Percentiles rank a stretch among this genome's conserved stretches.
These are phyloP conservation scores for Fusarium globosum DNA, from an alignment of 2,329 filamentous ascomycete genomes.

Conservation along the genomic window DNA sequence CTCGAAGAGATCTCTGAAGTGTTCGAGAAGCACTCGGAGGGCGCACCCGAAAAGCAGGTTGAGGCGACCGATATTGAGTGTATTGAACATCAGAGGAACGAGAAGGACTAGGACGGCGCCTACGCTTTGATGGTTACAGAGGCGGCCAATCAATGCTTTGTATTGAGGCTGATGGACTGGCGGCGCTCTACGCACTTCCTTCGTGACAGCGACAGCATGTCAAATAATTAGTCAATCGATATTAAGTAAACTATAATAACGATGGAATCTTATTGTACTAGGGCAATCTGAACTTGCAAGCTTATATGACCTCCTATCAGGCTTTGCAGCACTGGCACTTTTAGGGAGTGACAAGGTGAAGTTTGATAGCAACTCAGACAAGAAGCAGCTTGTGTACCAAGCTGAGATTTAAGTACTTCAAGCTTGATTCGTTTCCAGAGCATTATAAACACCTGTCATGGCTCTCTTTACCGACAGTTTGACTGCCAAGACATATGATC, in stretches of 20 bases:
- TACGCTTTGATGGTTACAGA: fast-evolving
- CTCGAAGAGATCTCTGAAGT: background rate
- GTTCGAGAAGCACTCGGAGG: background rate
- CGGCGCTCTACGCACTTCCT: fast-evolving
- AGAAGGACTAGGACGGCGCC: no score
- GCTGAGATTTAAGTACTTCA: background rate
- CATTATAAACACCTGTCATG: fast-evolving
- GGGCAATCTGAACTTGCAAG: fast-evolving
- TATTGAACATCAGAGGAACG: background rate
- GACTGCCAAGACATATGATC: background rate
- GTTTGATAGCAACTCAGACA: no score
- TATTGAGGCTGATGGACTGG: fast-evolving
- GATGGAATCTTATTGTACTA: background rate
- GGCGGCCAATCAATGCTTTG: fast-evolving
- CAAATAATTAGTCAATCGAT: no score
- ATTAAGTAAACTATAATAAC: no score
- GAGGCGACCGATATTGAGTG: background rate
- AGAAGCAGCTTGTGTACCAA: no score
- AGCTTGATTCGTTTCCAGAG: fast-evolving
- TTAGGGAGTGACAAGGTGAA: background rate
- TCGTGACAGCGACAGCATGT: fast-evolving
- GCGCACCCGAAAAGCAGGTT: fast-evolving
- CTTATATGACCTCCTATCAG: fast-evolving
- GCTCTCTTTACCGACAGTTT: fast-evolving
- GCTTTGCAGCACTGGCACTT: background rate